A percentile compares a stretch with the other conserved stretches of the same genome.
Conservation (phyloP, 768 basidiomycete species). For the Russula vinacea region DNA sequence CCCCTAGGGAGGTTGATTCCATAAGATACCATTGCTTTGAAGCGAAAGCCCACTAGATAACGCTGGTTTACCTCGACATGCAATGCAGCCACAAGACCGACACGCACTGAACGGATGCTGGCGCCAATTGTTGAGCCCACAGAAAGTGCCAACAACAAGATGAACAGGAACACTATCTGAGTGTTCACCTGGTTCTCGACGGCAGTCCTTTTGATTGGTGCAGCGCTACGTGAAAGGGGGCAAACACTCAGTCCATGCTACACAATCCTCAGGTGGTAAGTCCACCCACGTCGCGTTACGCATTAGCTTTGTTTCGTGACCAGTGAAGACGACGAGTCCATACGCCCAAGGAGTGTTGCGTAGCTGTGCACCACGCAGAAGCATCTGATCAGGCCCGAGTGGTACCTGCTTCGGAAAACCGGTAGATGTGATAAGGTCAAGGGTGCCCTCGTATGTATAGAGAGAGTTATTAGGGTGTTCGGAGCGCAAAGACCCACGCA, state of each 20-base stretch:
- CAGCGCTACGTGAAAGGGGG: constrained; percentile 53
- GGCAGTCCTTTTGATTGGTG: constrained; percentile 94
- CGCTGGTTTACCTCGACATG: not conserved
- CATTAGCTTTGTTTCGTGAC: constrained; percentile 98
- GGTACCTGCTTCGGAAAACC: constrained; percentile 78
- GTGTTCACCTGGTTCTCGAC: constrained; percentile 95
- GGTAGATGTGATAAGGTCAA: constrained; percentile 57
- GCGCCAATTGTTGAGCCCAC: constrained; percentile 90
- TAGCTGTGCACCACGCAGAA: constrained; percentile 91
- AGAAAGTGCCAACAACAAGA: constrained; percentile 80
- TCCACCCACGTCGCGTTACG: constrained; percentile 87
- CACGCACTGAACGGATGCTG: constrained; percentile 71
- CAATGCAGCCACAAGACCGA: constrained; percentile 1
- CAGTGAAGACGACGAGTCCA: constrained; percentile 89
- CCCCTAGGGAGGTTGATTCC: constrained; percentile 55
- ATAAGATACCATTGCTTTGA: constrained; percentile 87
- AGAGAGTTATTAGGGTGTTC: constrained; percentile 98
- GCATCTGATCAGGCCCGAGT: constrained; percentile 89
- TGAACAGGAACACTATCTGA: constrained; percentile 94
- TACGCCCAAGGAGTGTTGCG: constrained; percentile 97
- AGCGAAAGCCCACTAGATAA: constrained; percentile 76
- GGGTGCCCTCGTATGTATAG: constrained; percentile 89
- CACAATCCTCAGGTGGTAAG: not conserved
- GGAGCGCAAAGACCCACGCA: constrained; percentile 83
- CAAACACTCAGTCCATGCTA: not conserved